Evolutionary conservation across 805 yeast species (phyloP), one percentile per base, ranked within the genome.

Genomic region (Nakazawaea sp.): DNA sequence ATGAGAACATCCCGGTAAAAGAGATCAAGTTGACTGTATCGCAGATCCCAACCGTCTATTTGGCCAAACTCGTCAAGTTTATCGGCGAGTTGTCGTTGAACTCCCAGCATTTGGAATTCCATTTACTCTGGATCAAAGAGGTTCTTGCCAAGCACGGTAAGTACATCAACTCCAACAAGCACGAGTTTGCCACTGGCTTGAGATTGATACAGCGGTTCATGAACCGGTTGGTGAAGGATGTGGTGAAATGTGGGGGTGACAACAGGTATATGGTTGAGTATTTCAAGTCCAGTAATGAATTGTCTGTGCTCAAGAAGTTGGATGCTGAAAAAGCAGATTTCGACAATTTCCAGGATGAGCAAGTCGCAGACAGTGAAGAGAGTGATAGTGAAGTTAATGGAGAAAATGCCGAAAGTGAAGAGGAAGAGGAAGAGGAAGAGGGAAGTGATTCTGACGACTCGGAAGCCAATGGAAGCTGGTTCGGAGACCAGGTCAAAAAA

Each of bases 51-150:
- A 64, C 66, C 1, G 81, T 88, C 0, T 90, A 92, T 49, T 70
- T 87, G 31, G 70, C 77, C 29, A 71, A 81, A 40, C 50, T 90
- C 25, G 55, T 92, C 31, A 59, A 64, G 24, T 87, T 86, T 43
- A 70, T 92, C 48, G 92, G 85, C 2, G 70, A 72, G 29, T 68
- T 74, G 45, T 68, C 78, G 25, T 70, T 71, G 54, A 83, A 80
- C 3, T 76, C 87, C 5, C 88, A 75, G 24, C 97, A 92, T 59
- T 55, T 90, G 18, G 97, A 92, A 61, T 88, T 79, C 62, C 78
- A 80, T 49, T 56, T 92, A 44, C 47, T 82, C 9, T 92, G 98
- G 97, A 68, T 90, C 24, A 76, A 79, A 46, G 63, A 71, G 12
- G 48, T 88, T 4, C 57, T 92, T 13, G 67, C 81, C 1, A 57